Evolutionary conservation across 805 yeast genomes (phyloP).

Genomic region (Candida nonsorbophila): DNA sequence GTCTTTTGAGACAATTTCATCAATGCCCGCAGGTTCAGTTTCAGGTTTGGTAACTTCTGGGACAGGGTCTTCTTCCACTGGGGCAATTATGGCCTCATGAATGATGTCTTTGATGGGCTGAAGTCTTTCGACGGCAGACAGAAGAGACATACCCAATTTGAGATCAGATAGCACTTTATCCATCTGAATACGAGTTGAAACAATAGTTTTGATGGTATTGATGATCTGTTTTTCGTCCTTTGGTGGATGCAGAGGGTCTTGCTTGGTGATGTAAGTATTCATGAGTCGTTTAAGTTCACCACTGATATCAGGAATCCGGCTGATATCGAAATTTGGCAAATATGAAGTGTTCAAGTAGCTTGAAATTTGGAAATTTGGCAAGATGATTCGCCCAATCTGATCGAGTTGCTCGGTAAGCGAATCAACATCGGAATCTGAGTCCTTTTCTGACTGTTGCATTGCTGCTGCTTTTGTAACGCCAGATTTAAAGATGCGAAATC

Average conservation of each 20-base stretch:
- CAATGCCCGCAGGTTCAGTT: constrained; percentile 55
- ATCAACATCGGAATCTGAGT: constrained; percentile 25
- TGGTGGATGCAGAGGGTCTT: constrained; percentile 8
- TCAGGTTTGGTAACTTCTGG: constrained; percentile 2
- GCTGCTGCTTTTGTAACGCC: neutral
- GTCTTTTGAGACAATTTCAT: constrained; percentile 40
- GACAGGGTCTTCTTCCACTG: constrained; percentile 20
- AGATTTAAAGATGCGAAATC: too few species aligned
- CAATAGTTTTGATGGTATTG: constrained; percentile 26
- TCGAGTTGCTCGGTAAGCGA: constrained; percentile 45
- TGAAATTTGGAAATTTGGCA: constrained; percentile 4
- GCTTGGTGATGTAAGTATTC: constrained; percentile 13
- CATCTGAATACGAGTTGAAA: constrained; percentile 39
- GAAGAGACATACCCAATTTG: constrained; percentile 42
- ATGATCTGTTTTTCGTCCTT: constrained; percentile 1
- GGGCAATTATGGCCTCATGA: constrained; percentile 43
- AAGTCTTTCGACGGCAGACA: constrained; percentile 48
- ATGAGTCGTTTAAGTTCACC: constrained; percentile 5
- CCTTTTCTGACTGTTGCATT: neutral
- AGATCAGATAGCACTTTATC: constrained; percentile 34
- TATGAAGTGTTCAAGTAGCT: constrained; percentile 10
- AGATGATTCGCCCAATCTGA: constrained; percentile 44
- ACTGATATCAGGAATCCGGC: constrained; percentile 4
- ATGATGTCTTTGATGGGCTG: constrained; percentile 42
- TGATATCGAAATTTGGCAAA: constrained; percentile 9